Percentiles rank a stretch among this genome's conserved stretches.
These are phyloP conservation scores for Fusarium nygamai DNA, from an alignment of 2,329 filamentous ascomycete genomes.

Conservation along the genomic window DNA sequence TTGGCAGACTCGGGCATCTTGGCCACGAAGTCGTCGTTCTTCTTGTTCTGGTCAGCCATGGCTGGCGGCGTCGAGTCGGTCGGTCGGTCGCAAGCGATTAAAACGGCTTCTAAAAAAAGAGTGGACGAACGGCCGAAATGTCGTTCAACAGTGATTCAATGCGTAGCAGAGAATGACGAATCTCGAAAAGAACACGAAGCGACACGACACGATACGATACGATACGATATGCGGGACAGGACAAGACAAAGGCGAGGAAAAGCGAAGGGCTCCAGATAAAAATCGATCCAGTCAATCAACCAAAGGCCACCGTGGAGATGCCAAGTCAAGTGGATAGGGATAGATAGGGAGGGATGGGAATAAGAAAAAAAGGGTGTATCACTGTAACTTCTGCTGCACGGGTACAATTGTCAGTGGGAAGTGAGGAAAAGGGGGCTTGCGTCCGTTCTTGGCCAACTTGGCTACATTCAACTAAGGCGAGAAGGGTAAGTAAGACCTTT, in stretches of 20 bases:
- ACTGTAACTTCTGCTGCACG: constrained; percentile 1
- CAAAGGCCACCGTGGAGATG: constrained; percentile 25
- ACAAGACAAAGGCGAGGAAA: constrained; percentile 1
- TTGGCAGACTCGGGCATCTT: constrained; percentile 26
- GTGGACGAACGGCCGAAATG: constrained; percentile 37
- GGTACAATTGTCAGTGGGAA: constrained; percentile 1
- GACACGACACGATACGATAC: not conserved
- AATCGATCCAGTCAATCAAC: constrained; percentile 28
- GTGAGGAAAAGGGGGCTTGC: constrained; percentile 21
- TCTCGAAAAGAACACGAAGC: constrained; percentile 3
- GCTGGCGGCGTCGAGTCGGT: not conserved
- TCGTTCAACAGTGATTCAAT: constrained; percentile 29
- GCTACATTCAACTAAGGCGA: constrained; percentile 20
- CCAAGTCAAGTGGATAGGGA: constrained; percentile 26
- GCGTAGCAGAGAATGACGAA: constrained; percentile 12
- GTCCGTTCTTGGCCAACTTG: constrained; percentile 19
- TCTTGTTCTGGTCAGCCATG: constrained; percentile 37
- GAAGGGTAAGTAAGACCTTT: not conserved
- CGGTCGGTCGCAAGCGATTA: constrained; percentile 13
- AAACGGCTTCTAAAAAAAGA: constrained; percentile 23
- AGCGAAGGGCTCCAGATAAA: constrained; percentile 18
- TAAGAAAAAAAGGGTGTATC: constrained; percentile 6
- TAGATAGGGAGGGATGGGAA: constrained; percentile 5
- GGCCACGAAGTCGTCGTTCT: constrained; percentile 38
- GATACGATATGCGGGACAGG: constrained; percentile 1